Evolutionary conservation across 805 yeast species (phyloP).

Genomic region (Barnettozyma vustinii): DNA sequence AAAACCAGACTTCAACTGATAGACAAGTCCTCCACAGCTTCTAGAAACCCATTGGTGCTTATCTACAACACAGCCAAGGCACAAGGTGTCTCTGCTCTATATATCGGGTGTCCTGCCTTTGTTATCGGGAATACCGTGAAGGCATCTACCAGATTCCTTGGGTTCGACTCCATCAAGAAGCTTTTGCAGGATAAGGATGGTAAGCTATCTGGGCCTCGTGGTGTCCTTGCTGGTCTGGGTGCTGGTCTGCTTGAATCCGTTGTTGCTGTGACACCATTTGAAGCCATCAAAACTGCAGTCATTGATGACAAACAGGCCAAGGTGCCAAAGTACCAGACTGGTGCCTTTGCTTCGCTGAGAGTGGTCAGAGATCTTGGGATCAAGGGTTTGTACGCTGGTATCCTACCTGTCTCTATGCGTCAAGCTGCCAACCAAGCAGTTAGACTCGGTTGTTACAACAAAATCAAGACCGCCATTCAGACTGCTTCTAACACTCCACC

Average conservation of each 20-base stretch:
- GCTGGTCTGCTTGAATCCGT: conserved; percentile 92
- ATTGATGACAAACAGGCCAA: conserved; percentile 85
- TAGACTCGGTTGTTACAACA: conserved; percentile 86
- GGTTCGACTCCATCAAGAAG: conserved; percentile 82
- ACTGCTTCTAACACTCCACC: conserved; percentile 62
- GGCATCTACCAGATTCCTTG: conserved; percentile 92
- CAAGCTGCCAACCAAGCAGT: conserved; percentile 97
- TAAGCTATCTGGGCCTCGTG: conserved; percentile 81
- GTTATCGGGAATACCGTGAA: conserved; percentile 94
- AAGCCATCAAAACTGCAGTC: conserved; percentile 91
- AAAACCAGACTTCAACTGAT: conserved; percentile 87
- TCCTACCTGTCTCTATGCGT: conserved; percentile 88
- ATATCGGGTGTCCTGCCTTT: conserved; percentile 95
- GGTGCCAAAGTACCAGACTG: conserved; percentile 69
- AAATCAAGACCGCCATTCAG: conserved; percentile 76
- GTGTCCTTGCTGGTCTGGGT: conserved; percentile 94
- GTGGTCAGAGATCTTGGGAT: conserved; percentile 75
- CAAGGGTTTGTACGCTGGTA: conserved; percentile 80
- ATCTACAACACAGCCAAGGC: conserved; percentile 67
- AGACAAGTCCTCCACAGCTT: conserved; percentile 54
- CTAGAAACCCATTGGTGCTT: conserved; percentile 80
- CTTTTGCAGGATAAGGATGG: conserved; percentile 79
- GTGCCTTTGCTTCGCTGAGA: conserved; percentile 52
- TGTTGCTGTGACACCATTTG: conserved; percentile 94
- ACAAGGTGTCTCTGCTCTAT: conserved; percentile 75